Conservation (phyloP, 345 rosid genomes). For the Acer yangbiense region DNA sequence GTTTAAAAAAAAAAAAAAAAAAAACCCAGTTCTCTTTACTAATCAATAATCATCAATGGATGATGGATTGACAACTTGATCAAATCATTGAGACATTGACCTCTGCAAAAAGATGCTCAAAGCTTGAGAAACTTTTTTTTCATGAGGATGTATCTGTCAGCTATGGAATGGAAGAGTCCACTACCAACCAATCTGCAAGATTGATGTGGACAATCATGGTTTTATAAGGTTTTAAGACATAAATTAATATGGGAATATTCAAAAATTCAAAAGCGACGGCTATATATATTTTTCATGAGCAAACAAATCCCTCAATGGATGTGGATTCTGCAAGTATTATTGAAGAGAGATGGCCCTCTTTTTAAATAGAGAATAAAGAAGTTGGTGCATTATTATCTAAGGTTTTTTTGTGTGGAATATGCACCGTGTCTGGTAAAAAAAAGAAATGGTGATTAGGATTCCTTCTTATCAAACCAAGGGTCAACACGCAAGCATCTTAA, state of each 20-base stretch:
- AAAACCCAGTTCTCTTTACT: not conserved
- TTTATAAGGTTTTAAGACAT: slow-evolving; percentile 5
- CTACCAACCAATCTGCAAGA: slow-evolving; percentile 3
- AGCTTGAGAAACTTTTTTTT: not conserved
- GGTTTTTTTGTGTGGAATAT: slow-evolving; percentile 25
- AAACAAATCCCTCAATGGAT: not conserved
- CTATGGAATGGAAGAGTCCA: not conserved
- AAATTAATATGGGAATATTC: slow-evolving; percentile 25
- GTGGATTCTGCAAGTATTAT: slow-evolving; percentile 36
- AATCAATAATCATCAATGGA: not conserved
- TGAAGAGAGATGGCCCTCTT: slow-evolving; percentile 23
- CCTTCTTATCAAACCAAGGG: slow-evolving; percentile 45
- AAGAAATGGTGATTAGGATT: slow-evolving; percentile 41
- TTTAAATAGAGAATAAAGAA: slow-evolving; percentile 32
- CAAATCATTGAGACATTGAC: not conserved
- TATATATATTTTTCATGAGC: not conserved
- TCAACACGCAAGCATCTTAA: slow-evolving; percentile 40
- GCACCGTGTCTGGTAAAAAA: slow-evolving; percentile 23
- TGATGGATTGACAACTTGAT: not conserved
- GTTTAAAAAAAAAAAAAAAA: not conserved
- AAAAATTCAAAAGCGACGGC: slow-evolving; percentile 30
- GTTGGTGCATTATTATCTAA: slow-evolving; percentile 22
- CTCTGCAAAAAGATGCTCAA: slow-evolving; percentile 1
- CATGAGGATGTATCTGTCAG: slow-evolving; percentile 10
- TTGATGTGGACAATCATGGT: slow-evolving; percentile 13